phyloP scores from a whole-genome alignment of 805 yeast species.

The Saturnispora mendoncae region DNA sequence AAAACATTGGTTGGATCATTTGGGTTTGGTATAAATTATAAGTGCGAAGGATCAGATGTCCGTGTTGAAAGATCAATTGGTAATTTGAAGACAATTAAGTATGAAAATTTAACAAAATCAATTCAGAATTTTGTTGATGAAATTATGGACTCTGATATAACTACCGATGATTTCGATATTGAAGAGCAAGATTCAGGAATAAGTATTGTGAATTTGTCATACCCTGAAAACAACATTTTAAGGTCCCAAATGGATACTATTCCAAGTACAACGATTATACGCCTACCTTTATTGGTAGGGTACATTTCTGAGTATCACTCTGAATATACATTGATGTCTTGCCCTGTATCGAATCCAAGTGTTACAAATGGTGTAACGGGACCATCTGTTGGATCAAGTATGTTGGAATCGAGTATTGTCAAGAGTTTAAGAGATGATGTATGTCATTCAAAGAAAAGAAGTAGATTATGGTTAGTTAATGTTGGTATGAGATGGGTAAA shows the following conservation, averaged over 20 bases:
- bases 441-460: not conserved
- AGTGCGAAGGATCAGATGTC: not conserved
- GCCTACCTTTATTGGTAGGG: constrained; percentile 25
- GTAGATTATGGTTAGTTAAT: constrained; percentile 18
- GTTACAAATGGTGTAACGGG: constrained; percentile 3
- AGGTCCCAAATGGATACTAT: constrained; percentile 5
- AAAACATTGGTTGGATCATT: not conserved
- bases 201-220: constrained; percentile 1
- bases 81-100: constrained; percentile 7
- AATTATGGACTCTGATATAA: constrained; percentile 1
- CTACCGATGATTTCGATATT: not conserved
- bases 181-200: not conserved
- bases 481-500: constrained; percentile 24
- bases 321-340: constrained; percentile 43
- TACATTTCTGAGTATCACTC: constrained; percentile 44
- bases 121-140: constrained; percentile 7
- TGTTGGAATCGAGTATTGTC: constrained; percentile 34
- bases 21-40: constrained; percentile 8
- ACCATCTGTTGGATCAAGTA: constrained; percentile 25
- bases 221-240: constrained; percentile 1
- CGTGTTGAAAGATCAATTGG: constrained; percentile 8
- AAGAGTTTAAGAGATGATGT: constrained; percentile 43
- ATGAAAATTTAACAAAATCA: constrained; percentile 8
- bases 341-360: constrained; percentile 28
- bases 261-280: constrained; percentile 7